Percentiles rank a stretch among this genome's conserved stretches.
phyloP scores from a whole-genome alignment of 2,329 filamentous ascomycete species.

The Lasiodiplodia sp. region DNA sequence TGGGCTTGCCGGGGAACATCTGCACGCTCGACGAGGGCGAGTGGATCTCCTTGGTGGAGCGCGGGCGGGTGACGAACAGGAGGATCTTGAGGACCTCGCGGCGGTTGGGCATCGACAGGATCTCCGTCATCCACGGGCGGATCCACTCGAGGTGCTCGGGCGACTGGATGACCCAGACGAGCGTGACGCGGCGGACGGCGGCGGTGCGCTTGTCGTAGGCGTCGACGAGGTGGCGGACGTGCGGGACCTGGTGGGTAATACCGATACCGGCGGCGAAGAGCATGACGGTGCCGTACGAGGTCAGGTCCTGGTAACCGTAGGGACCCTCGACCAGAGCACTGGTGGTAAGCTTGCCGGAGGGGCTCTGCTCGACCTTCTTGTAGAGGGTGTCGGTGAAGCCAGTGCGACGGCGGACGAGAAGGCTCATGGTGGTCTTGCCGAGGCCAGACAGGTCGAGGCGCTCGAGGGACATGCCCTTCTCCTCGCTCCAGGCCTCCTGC shows the following conservation, averaged over 20 bases:
- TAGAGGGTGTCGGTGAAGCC: conserved; percentile 87
- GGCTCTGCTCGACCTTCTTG: conserved; percentile 66
- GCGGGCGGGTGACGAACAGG: conserved; percentile 88
- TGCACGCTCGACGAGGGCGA: conserved; percentile 81
- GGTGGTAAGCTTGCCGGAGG: conserved; percentile 65
- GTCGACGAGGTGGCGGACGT: conserved; percentile 71
- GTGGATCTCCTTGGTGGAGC: conserved; percentile 80
- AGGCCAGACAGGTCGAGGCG: conserved; percentile 49
- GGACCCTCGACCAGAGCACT: conserved; percentile 86
- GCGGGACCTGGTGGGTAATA: conserved; percentile 93
- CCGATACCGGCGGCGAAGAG: conserved; percentile 93
- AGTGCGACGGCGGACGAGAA: conserved; percentile 85
- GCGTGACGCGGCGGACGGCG: conserved; percentile 79
- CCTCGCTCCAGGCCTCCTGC: conserved; percentile 46
- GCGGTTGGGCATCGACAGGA: conserved; percentile 80
- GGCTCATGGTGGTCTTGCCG: conserved; percentile 70
- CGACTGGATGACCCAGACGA: conserved; percentile 93
- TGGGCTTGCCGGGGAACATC: conserved; percentile 90
- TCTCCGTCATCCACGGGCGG: conserved; percentile 86
- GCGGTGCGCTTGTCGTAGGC: conserved; percentile 72
- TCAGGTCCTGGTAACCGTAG: conserved; percentile 82
- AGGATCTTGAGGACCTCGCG: conserved; percentile 85
- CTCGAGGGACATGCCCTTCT: conserved; percentile 60
- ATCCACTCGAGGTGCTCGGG: conserved; percentile 93
- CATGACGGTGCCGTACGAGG: conserved; percentile 90